Conservation (phyloP, 2,329 filamentous ascomycete species). For the Hymenoscyphus scutula region DNA sequence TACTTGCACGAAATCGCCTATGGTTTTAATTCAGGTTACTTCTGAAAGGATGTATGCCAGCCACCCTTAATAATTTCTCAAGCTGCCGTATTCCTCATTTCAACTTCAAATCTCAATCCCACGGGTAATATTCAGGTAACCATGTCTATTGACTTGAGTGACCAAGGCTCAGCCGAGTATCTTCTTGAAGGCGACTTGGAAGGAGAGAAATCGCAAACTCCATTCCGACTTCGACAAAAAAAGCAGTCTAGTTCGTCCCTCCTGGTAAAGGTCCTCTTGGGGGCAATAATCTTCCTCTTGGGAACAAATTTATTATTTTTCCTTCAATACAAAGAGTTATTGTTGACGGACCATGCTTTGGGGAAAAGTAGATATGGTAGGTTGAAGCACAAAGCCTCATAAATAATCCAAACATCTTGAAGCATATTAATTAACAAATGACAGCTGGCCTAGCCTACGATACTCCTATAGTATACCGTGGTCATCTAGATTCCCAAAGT, state of each 20-base stretch:
- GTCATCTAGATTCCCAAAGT: background rate
- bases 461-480: background rate
- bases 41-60: background rate
- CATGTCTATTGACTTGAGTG: background rate
- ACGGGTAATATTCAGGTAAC: background rate
- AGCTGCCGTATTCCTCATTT: background rate
- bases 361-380: constrained; percentile 4
- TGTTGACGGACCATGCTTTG: background rate
- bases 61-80: background rate
- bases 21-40: background rate
- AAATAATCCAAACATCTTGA: background rate
- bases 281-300: constrained; percentile 3
- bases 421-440: background rate
- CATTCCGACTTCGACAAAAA: constrained; percentile 1
- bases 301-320: constrained; percentile 1
- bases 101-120: background rate
- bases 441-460: background rate
- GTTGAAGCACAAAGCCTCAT: background rate
- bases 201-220: constrained; percentile 3
- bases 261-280: background rate
- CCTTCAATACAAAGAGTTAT: background rate
- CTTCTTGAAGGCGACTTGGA: constrained; percentile 2
- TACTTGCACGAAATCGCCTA: background rate
- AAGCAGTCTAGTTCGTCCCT: background rate
- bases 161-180: background rate